Evolutionary conservation across 768 basidiomycete species (phyloP).

Genomic region (Strobilomyces confusus): DNA sequence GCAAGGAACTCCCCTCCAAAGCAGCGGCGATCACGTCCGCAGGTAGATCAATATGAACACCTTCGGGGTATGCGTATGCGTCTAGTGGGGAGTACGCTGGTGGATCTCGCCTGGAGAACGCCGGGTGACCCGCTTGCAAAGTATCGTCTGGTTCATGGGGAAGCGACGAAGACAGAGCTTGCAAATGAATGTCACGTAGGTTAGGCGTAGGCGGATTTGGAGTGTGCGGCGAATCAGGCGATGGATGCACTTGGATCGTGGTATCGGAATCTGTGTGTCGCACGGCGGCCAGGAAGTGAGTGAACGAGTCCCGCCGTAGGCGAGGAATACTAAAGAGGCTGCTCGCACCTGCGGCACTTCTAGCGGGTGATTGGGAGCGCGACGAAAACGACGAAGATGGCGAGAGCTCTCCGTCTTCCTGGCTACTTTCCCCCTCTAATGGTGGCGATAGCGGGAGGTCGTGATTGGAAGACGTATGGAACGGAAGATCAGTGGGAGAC

Average conservation of each 20-base stretch:
- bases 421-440: constrained; percentile 20
- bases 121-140: constrained; percentile 28
- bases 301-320: constrained; percentile 59
- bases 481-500: constrained; percentile 62
- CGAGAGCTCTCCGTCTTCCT: constrained; percentile 27
- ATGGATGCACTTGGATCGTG: constrained; percentile 67
- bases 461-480: constrained; percentile 49
- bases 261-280: constrained; percentile 65
- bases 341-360: constrained; percentile 70
- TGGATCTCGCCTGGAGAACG: constrained; percentile 59
- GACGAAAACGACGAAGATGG: constrained; percentile 33
- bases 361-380: constrained; percentile 56
- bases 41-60: constrained; percentile 90
- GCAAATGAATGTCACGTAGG: constrained; percentile 76
- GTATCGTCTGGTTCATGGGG: constrained; percentile 17
- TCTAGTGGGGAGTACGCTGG: constrained; percentile 90
- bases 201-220: constrained; percentile 86
- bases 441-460: constrained; percentile 43
- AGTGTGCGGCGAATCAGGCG: constrained; percentile 74
- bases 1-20: constrained; percentile 67
- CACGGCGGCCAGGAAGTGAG: constrained; percentile 56
- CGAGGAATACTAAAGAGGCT: constrained; percentile 76
- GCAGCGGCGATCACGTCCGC: constrained; percentile 91
- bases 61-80: constrained; percentile 77
- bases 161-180: constrained; percentile 40